Base-by-base conservation (phyloP, 768 basidiomycete genomes). In the Suillus sp. region DNA sequence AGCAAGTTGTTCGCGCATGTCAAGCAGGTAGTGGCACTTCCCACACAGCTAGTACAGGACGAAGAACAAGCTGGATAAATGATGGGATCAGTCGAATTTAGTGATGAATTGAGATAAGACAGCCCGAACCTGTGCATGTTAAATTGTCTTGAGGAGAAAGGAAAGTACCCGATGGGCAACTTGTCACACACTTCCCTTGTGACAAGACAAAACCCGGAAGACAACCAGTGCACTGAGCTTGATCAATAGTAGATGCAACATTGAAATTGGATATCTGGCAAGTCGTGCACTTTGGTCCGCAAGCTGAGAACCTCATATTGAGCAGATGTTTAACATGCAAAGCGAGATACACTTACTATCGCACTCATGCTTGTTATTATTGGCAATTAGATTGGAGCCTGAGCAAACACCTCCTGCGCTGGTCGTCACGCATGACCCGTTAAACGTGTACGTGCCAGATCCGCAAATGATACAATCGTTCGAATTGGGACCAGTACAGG, bases 311-410 rank as follows among this genome's bases (percentile, higher is more conserved):
- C 6, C 40, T 25, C 8, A 32, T 37, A 65, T 60, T 62, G 47
- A 62, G 45, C 42, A 22, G 37, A 64, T 34, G 27, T 60, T 61
- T n/a, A 18, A 20, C 57, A 25, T 20, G 61, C 47, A 55, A 47
- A 42, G 34, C 7, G 61, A 53, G 58, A 40, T 32, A 59, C 43
- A 81, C 90, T 74, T 69, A 93, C 93, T 84, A 70, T 95, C 92
- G 70, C 94, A 96, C 68, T 87, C 85, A n/a, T 83, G 78, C 77
- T 94, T 95, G 71, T 83, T 82, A 68, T 92, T 93, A 67, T 96
- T 90, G 25, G 86, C 92, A 40, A 95, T 84, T 65, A 91, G 78
- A 53, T 80, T 84, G 11, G 90, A 82, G 8, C 86, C 87, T 51
- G 83, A 78, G 76, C 95, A 96, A 10, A 92, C 84, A 3, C 95